These are phyloP conservation scores for Nyctanthes arbortristis DNA, from an alignment of 257 asterid genomes.

Conservation along the genomic window DNA sequence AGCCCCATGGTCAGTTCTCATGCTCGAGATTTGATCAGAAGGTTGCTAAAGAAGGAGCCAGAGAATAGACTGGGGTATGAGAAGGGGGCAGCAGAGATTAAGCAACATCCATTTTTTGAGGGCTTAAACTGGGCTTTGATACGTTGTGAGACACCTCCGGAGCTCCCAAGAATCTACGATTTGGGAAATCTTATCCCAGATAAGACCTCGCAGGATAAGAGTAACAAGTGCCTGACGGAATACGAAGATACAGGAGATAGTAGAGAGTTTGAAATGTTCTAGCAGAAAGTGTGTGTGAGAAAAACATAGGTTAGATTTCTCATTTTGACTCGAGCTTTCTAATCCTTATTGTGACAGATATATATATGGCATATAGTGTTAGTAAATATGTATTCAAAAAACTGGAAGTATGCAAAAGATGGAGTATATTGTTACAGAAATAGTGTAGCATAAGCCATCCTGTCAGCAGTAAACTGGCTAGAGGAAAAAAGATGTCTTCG, in stretches of 20 bases:
- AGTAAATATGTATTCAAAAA: constrained; percentile 28
- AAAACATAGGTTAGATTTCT: constrained; percentile 22
- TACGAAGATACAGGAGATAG: constrained; percentile 31
- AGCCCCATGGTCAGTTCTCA: constrained; percentile 53
- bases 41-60: constrained; percentile 70
- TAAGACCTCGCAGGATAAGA: constrained; percentile 12
- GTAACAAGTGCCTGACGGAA: constrained; percentile 22
- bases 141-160: constrained; percentile 74
- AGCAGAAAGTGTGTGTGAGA: constrained; percentile 22
- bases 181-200: constrained; percentile 31
- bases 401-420: constrained; percentile 17
- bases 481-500: no score
- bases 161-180: constrained; percentile 57
- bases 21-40: constrained; percentile 65
- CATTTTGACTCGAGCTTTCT: constrained; percentile 8
- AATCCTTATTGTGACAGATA: constrained; percentile 18
- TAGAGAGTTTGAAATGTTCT: constrained; percentile 51
- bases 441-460: background rate
- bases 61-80: constrained; percentile 63
- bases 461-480: no score
- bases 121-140: constrained; percentile 84
- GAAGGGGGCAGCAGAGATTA: constrained; percentile 82
- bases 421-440: constrained; percentile 9
- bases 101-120: constrained; percentile 74
- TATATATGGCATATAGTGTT: constrained; percentile 19